Base-by-base conservation (phyloP, 2,329 filamentous ascomycete genomes). In the Mycosphaerella arachidis region DNA sequence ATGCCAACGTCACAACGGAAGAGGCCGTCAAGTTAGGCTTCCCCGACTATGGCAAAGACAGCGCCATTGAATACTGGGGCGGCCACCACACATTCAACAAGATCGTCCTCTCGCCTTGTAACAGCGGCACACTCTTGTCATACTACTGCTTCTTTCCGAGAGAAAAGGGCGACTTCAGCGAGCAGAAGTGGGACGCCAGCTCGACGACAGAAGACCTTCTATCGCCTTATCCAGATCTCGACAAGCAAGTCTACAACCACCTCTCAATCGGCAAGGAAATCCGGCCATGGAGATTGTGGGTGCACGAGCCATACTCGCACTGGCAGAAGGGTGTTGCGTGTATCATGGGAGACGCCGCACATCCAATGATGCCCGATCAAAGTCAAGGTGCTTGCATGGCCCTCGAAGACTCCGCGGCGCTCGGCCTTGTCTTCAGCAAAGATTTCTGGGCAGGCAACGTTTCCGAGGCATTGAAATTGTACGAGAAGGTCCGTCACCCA, bases 131-230 rank as follows among this genome's bases (percentile, higher is more conserved):
- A 61, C 75, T 88, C 2, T 77, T 88, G 3, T 87, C 85, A 0
- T 89, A 87, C 75, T 89, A 89, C 74, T 88, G 86, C 74, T 88
- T 88, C 77, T 88, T 87, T 73, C 82, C 85, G 0, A 78, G 82
- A 1, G 78, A 80, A 6, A 77, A 80, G 60, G 83, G 84, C 6
- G 84, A 89, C 69, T 88, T 85, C 68, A 77, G 79, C 3, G 82
- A 75, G 48, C 85, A 89, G 56, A 79, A 78, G 9, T 88, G 86
- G 85, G 83, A 80, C 0, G 76, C 76, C 0, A 81, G 82, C 29
- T 78, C 78, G 6, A 82, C 80, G 0, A 75, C 76, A 1, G 81
- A 82, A 31, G 79, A 79, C 10, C 75, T 89, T 0, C 76, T 89
- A 5, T 79, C 77, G 0, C 84, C 84, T 0, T 89, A 84, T 60